These are phyloP conservation scores for Chalciporus sp. DNA, from an alignment of 1,284 basidiomycete genomes.

Conservation along the genomic window DNA sequence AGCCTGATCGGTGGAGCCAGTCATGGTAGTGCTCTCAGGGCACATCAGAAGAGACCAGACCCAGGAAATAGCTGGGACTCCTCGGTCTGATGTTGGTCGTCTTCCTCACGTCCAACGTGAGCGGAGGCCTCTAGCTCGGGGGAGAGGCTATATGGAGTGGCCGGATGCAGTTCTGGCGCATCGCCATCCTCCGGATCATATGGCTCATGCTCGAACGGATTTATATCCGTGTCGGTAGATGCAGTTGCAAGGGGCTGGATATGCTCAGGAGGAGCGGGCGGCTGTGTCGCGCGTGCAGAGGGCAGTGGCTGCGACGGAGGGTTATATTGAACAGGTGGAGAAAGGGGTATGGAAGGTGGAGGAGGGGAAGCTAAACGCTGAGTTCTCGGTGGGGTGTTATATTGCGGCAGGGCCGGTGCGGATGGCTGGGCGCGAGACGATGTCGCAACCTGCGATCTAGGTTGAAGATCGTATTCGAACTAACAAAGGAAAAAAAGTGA, in stretches of 20 bases:
- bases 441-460: constrained; percentile 27
- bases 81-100: constrained; percentile 43
- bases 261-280: constrained; percentile 13
- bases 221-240: constrained; percentile 34
- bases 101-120: constrained; percentile 25
- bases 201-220: constrained; percentile 42
- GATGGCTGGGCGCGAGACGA: constrained; percentile 13
- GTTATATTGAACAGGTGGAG: constrained; percentile 9
- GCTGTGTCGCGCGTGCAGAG: constrained; percentile 14
- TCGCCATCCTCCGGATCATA: constrained; percentile 20
- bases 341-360: constrained; percentile 14
- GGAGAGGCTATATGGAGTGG: constrained; percentile 34
- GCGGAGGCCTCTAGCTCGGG: constrained; percentile 15
- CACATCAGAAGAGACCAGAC: constrained; percentile 51
- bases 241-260: constrained; percentile 18
- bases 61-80: constrained; percentile 56
- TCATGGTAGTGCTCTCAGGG: not conserved
- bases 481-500: constrained; percentile 19
- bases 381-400: constrained; percentile 5
- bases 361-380: constrained; percentile 14
- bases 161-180: constrained; percentile 15
- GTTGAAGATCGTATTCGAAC: constrained; percentile 49
- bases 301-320: constrained; percentile 17
- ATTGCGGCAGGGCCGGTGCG: constrained; percentile 11
- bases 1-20: not conserved